Evolutionary conservation across 805 yeast genomes (phyloP).

Genomic region (Barnettozyma populi): DNA sequence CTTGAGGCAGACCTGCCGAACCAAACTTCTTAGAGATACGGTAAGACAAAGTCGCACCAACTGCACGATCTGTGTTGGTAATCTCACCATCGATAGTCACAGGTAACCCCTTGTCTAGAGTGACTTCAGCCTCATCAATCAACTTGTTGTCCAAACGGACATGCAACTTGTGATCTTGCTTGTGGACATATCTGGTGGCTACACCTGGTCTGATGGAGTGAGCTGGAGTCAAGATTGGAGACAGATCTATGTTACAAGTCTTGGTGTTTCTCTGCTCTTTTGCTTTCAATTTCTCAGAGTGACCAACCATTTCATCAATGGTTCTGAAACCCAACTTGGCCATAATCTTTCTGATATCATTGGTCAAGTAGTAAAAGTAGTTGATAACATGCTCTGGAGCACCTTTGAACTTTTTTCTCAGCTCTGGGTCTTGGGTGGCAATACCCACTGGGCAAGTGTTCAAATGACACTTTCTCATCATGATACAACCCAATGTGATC

Average conservation of each 20-base stretch:
- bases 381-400: slow-evolving; percentile 98
- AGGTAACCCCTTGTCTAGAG: slow-evolving; percentile 95
- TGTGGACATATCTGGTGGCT: slow-evolving; percentile 84
- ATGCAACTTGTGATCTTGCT: slow-evolving; percentile 91
- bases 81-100: slow-evolving; percentile 91
- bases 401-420: slow-evolving; percentile 88
- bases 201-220: slow-evolving; percentile 96
- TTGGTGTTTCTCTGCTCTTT: slow-evolving; percentile 86
- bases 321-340: slow-evolving; percentile 94
- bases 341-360: slow-evolving; percentile 89
- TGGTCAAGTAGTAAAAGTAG: slow-evolving; percentile 91
- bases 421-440: slow-evolving; percentile 95
- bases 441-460: slow-evolving; percentile 97
- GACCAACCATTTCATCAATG: slow-evolving; percentile 97
- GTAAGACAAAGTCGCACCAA: slow-evolving; percentile 93
- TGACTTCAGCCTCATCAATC: slow-evolving; percentile 91
- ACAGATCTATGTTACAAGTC: slow-evolving; percentile 84
- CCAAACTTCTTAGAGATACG: slow-evolving; percentile 92
- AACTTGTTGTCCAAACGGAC: slow-evolving; percentile 92
- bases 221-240: slow-evolving; percentile 95
- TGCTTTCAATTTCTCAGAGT: slow-evolving; percentile 82
- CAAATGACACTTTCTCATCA: slow-evolving; percentile 92
- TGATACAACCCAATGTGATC: slow-evolving; percentile 95
- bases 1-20: slow-evolving; percentile 89
- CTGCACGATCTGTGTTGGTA: slow-evolving; percentile 92